Evolutionary conservation across 495 filamentous ascomycete genomes (phyloP), one percentile per base, ranked within the genome.

Genomic region (Cenococcum geophilum): DNA sequence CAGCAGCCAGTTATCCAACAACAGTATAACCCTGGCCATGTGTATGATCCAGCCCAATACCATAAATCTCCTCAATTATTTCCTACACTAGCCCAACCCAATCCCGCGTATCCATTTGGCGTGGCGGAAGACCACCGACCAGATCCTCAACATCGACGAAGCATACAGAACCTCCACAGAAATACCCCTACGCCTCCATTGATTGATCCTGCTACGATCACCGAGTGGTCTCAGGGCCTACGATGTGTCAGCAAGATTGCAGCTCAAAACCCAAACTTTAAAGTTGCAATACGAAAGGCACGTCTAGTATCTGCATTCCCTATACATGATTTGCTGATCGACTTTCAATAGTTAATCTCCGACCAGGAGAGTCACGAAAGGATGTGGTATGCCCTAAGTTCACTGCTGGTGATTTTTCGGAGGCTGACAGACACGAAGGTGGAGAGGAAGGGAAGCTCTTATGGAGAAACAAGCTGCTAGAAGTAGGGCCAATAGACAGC

Each of bases 361-460:
- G 77, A 80, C 25, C 86, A 89, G 63, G 80, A 84, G 60, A 75
- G 76, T 27, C 82, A 88, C 69, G 86, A 88, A 68, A 75, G 76
- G 58, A 76, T 82, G 62, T 90, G 86, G 86, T 87, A 70, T 22
- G 50, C 62, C 1, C 57, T 64, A 23, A 20, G 20, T 37, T 20
- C 16, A 18, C 27, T 50, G 1, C 21, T 62, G 60, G 59, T 52
- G 52, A 20, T 6, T 32, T 32, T 34, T 61, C 12, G 16, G 16
- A 40, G 0, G 10, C 18, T 64, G 34, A 67, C 68, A 58, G 22
- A 64, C 9, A 10, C 23, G 4, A 57, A 66, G 65, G 65, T 55
- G 78, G 75, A 63, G 74, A 34, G 77, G 76, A 0, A 74, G 84
- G 0, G 71, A 81, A 57, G 80, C 75, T 16, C 68, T 87, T 4